These are phyloP conservation scores for Plasmopara halstedii DNA, from an alignment of 352 stramenopile species.

Conservation along the genomic window DNA sequence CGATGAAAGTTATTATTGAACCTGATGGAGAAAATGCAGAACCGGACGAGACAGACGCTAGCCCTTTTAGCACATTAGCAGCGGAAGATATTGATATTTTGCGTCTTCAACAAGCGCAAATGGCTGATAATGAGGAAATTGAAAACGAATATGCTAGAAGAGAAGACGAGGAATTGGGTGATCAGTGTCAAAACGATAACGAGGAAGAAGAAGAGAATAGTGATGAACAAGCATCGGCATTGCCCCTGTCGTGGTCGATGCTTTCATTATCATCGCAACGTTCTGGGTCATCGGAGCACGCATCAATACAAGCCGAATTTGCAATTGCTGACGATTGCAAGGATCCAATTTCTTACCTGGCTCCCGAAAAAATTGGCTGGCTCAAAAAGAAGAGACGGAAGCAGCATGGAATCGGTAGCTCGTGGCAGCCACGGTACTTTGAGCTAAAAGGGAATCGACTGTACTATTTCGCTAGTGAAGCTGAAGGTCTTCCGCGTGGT, in stretches of 20 bases:
- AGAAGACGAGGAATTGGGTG: constrained; percentile 6
- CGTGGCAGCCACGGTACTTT: constrained; percentile 74
- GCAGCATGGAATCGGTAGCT: constrained; percentile 55
- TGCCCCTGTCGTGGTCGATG: constrained; percentile 56
- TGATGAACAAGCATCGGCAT: constrained; percentile 23
- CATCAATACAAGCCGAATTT: constrained; percentile 19
- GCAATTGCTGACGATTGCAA: constrained; percentile 13
- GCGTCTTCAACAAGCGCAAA: constrained; percentile 14
- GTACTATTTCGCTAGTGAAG: constrained; percentile 74
- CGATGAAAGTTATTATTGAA: constrained; percentile 4
- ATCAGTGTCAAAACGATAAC: constrained; percentile 10
- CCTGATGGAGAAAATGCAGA: constrained; percentile 3
- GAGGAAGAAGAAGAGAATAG: constrained; percentile 23
- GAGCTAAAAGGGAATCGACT: constrained; percentile 74
- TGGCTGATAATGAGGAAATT: constrained; percentile 4
- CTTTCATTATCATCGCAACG: constrained; percentile 47
- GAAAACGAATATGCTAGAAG: not conserved
- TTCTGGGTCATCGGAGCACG: constrained; percentile 22
- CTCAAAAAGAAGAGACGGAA: constrained; percentile 78
- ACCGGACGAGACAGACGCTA: constrained; percentile 2
- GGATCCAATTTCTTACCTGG: constrained; percentile 10
- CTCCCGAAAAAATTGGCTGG: constrained; percentile 65
- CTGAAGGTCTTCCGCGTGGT: constrained; percentile 57
- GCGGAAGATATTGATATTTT: constrained; percentile 20
- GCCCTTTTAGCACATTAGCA: constrained; percentile 17